Base-by-base conservation (phyloP, 2,329 filamentous ascomycete species). In the Neofusicoccum cordaticola region DNA sequence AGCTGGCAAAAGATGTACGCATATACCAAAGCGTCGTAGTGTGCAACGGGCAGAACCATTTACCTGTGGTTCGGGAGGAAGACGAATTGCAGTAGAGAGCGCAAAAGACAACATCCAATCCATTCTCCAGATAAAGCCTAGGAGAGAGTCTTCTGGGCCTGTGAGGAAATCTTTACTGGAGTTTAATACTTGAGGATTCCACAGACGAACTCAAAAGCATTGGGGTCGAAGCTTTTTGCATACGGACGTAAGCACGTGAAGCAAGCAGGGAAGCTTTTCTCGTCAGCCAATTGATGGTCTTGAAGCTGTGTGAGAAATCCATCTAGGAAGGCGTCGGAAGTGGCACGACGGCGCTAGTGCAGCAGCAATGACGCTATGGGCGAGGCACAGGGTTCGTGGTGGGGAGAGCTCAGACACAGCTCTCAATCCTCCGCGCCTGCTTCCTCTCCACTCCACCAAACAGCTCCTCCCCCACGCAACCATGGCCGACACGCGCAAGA, bases 401-500 rank as follows among this genome's bases (percentile, higher is more conserved):
- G 60, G 37, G 35, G 48, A 52, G 27, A 44, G 45, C 47, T 35
- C 58, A 41, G 35, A 22, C 31, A 35, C 5, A 42, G 13, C 41
- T 58, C 8, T 56, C 37, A 27, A 15, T 19, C 52, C 41, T 19
- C 37, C 15, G 50, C 50, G 12, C 13, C 8, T 50, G 8, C 44
- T 12, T 34, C 37, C 8, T 42, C 60, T 52, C n/a, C 39, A 44
- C 35, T 39, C 27, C 44, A 50, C 51, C 35, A 39, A 4, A 27
- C 31, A n/a, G 27, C n/a, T 11, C 2, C 34, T 15, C n/a, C 35
- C 53, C 3, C 15, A 37, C 45, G n/a, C 56, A 45, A 57, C 15
- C 11, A 68, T 66, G 63, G 47, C 65, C 37, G 47, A 64, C 31
- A 45, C 57, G 11, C 19, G 47, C 7, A 69, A 69, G 57, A 73